Conservation (phyloP, 306 rosid genomes). For the Trifolium subterraneum region DNA sequence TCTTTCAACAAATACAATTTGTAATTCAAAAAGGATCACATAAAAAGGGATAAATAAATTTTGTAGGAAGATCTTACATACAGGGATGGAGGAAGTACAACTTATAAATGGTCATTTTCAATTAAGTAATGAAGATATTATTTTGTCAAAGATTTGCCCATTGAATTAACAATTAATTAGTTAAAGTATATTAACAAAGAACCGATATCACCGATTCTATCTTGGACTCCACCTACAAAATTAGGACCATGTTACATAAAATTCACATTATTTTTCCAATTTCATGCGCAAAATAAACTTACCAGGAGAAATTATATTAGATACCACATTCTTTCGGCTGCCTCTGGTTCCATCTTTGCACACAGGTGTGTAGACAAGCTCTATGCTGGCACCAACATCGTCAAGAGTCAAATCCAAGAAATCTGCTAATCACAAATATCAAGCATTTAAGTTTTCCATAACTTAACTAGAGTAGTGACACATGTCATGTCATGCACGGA, state of each 20-base stretch:
- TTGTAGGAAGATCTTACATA: neutral
- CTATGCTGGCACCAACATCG: constrained; percentile 77
- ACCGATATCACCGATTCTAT: neutral
- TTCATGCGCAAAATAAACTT: constrained; percentile 20
- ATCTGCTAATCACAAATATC: constrained; percentile 53
- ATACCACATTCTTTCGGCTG: constrained; percentile 57
- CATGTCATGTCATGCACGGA: neutral
- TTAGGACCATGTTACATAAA: constrained; percentile 11
- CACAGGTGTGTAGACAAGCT: constrained; percentile 80
- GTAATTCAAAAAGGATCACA: neutral
- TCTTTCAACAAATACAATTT: too few relatives aligned
- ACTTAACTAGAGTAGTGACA: neutral
- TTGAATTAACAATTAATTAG: neutral
- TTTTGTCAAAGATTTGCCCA: neutral
- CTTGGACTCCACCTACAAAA: constrained; percentile 23
- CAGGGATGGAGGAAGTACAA: neutral
- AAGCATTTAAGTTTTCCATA: constrained; percentile 32
- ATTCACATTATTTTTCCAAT: constrained; percentile 33
- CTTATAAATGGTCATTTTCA: neutral
- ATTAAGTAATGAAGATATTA: constrained; percentile 10
- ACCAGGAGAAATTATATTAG: constrained; percentile 81
- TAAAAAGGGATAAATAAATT: neutral
- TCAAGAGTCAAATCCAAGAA: constrained; percentile 80
- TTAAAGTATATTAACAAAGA: neutral
- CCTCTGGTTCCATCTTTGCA: constrained; percentile 85